phyloP scores from a whole-genome alignment of 2,329 filamentous ascomycete genomes.

The Claviceps spartinae region DNA sequence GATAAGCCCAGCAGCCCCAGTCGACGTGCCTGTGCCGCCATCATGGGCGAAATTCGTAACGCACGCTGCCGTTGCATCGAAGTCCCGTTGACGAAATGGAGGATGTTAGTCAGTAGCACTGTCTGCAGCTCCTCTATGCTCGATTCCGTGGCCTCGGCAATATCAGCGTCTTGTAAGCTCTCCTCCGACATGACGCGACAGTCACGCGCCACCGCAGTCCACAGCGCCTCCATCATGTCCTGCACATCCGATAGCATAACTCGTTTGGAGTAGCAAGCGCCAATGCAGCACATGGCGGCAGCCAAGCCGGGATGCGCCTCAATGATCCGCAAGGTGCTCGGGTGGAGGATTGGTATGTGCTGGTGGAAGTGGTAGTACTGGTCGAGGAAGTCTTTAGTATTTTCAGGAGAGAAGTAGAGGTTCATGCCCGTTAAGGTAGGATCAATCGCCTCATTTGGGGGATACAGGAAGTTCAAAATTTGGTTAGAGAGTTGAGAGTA shows the following conservation, averaged over 20 bases:
- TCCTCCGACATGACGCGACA: constrained; percentile 29
- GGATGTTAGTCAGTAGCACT: constrained; percentile 44
- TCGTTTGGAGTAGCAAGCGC: constrained; percentile 59
- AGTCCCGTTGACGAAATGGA: constrained; percentile 59
- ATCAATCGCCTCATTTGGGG: constrained; percentile 31
- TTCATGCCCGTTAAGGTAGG: constrained; percentile 42
- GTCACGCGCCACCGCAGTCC: constrained; percentile 43
- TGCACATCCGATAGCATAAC: constrained; percentile 47
- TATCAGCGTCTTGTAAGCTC: constrained; percentile 9
- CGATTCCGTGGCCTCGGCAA: constrained; percentile 16
- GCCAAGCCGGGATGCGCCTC: constrained; percentile 54
- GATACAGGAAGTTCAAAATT: constrained; percentile 43
- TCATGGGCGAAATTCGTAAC: constrained; percentile 41
- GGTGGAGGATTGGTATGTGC: constrained; percentile 61
- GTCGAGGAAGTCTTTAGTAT: constrained; percentile 57
- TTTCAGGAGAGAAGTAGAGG: constrained; percentile 51
- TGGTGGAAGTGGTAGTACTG: constrained; percentile 60
- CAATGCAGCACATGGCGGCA: constrained; percentile 57
- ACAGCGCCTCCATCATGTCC: constrained; percentile 52
- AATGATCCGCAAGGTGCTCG: constrained; percentile 55
- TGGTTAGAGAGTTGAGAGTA: constrained; percentile 41
- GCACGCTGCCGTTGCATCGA: constrained; percentile 49
- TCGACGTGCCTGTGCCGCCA: constrained; percentile 44
- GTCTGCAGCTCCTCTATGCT: constrained; percentile 57
- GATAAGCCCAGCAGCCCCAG: constrained; percentile 43